Evolutionary conservation across 176 grass and related monocot genomes (phyloP).

Genomic region (Oryza coarctata): DNA sequence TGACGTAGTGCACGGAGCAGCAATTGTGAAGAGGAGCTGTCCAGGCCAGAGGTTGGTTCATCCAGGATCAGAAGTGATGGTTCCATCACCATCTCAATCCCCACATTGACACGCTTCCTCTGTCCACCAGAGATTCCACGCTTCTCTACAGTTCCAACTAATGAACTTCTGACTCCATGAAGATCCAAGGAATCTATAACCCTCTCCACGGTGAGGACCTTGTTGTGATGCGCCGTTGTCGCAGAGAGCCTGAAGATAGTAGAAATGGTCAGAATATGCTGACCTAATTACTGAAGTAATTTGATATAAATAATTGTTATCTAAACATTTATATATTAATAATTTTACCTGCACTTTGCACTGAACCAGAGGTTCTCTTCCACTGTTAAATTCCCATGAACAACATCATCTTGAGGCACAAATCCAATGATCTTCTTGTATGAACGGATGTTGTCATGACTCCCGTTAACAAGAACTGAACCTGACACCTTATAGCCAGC

Average conservation of each 20-base stretch:
- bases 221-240: slow-evolving; percentile 45
- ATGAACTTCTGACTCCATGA: slow-evolving; percentile 64
- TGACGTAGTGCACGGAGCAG: slow-evolving; percentile 76
- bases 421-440: slow-evolving; percentile 96
- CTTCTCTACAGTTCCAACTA: slow-evolving; percentile 90
- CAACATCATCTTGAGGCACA: slow-evolving; percentile 93
- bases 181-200: slow-evolving; percentile 88
- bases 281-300: not conserved
- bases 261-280: slow-evolving; percentile 2
- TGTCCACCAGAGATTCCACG: slow-evolving; percentile 91
- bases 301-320: not conserved
- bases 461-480: slow-evolving; percentile 74
- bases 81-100: slow-evolving; percentile 95
- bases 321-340: no score
- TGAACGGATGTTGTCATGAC: slow-evolving; percentile 59
- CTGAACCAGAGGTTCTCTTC: slow-evolving; percentile 99
- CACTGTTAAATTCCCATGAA: slow-evolving; percentile 92
- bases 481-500: slow-evolving; percentile 65
- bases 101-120: slow-evolving; percentile 92
- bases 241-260: slow-evolving; percentile 53
- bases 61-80: slow-evolving; percentile 91
- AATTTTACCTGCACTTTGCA: slow-evolving; percentile 87
- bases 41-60: slow-evolving; percentile 93
- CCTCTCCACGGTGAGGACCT: slow-evolving; percentile 85
- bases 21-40: slow-evolving; percentile 83